Conservation (phyloP, 2,329 filamentous ascomycete genomes). For the Alternaria sp. region DNA sequence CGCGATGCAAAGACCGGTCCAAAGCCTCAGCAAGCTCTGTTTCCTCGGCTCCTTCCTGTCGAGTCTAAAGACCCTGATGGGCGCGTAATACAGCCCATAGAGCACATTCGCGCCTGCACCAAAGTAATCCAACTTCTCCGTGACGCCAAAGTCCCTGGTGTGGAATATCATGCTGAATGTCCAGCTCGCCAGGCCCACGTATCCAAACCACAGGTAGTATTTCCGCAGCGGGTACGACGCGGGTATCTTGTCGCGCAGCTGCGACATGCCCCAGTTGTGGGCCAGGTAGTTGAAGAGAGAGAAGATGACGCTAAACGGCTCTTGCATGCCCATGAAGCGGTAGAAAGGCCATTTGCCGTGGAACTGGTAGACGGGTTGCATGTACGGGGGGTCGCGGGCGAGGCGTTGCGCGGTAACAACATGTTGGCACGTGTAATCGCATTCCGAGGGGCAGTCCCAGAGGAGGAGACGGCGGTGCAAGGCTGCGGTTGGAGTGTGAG, state of each 20-base stretch:
- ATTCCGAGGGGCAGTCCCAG: constrained; percentile 93
- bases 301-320: constrained; percentile 93
- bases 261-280: constrained; percentile 78
- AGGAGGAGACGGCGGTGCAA: constrained; percentile 84
- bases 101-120: constrained; percentile 88
- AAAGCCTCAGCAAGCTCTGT: constrained; percentile 69
- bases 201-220: constrained; percentile 83
- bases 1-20: constrained; percentile 75
- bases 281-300: constrained; percentile 89
- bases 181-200: constrained; percentile 85
- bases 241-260: constrained; percentile 75
- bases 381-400: constrained; percentile 68
- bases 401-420: constrained; percentile 80
- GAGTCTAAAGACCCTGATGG: constrained; percentile 82
- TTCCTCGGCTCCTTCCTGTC: constrained; percentile 65
- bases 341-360: constrained; percentile 99
- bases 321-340: constrained; percentile 90
- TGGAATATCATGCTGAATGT: constrained; percentile 91
- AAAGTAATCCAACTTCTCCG: constrained; percentile 97
- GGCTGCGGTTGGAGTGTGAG: constrained; percentile 61
- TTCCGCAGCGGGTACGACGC: constrained; percentile 75
- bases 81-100: constrained; percentile 88
- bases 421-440: constrained; percentile 98
- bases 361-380: constrained; percentile 81
- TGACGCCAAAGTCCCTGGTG: constrained; percentile 81